phyloP scores from a whole-genome alignment of 2,329 filamentous ascomycete species.

The Aspergillus viridinutans region DNA sequence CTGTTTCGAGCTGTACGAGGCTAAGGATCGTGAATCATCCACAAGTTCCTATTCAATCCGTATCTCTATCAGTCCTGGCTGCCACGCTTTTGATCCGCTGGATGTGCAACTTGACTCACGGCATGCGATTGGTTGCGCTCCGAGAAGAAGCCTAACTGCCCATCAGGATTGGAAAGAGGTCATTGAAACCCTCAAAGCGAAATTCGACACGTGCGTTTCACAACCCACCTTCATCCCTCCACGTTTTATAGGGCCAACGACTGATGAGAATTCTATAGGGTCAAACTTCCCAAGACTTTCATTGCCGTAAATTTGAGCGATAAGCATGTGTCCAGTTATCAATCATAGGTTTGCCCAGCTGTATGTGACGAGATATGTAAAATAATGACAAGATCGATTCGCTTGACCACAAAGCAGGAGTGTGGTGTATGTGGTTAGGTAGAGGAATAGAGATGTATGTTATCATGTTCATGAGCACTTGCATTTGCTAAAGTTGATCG shows the following conservation, averaged over 20 bases:
- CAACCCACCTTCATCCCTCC: conserved; percentile 8
- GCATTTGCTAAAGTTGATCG: neutral
- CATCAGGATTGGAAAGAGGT: conserved; percentile 96
- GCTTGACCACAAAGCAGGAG: neutral
- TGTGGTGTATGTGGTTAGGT: neutral
- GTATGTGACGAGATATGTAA: neutral
- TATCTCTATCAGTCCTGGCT: conserved; percentile 92
- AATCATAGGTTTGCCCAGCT: neutral
- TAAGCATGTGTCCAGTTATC: conserved; percentile 36
- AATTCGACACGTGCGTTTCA: conserved; percentile 79
- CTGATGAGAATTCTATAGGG: conserved; percentile 26
- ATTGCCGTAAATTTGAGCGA: conserved; percentile 50
- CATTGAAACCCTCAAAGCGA: conserved; percentile 89
- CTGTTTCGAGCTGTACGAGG: conserved; percentile 96
- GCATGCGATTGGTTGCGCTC: conserved; percentile 92
- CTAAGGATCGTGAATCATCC: conserved; percentile 71
- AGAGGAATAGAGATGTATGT: neutral
- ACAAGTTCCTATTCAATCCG: conserved; percentile 92
- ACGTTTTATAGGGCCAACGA: neutral
- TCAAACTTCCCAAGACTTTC: conserved; percentile 50
- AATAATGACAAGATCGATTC: neutral
- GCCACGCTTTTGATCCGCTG: conserved; percentile 91
- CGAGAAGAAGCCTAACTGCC: conserved; percentile 80
- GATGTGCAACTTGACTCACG: conserved; percentile 95
- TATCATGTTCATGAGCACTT: neutral